phyloP scores from a whole-genome alignment of 2,329 filamentous ascomycete genomes.

The Microcera coccophila region DNA sequence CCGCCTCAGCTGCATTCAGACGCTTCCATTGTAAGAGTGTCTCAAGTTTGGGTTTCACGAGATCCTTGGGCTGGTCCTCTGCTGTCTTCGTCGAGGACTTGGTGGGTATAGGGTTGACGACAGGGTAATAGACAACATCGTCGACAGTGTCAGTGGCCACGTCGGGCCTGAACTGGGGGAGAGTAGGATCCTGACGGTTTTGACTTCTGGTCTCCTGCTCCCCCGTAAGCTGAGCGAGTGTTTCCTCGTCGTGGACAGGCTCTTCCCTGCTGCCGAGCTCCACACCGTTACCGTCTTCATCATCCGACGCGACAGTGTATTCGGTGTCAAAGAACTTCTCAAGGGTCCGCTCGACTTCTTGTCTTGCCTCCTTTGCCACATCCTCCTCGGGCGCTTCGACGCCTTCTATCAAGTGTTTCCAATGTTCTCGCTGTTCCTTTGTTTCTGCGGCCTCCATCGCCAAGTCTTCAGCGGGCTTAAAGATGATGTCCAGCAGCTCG shows the following conservation, averaged over 20 bases:
- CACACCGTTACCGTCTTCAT: conserved; percentile 30
- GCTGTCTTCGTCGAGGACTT: conserved; percentile 9
- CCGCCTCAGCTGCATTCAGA: conserved; percentile 62
- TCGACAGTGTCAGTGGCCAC: conserved; percentile 26
- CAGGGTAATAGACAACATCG: conserved; percentile 20
- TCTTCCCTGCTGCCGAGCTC: conserved; percentile 30
- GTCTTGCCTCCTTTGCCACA: conserved; percentile 19
- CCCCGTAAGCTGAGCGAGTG: conserved; percentile 12
- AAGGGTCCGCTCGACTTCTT: conserved; percentile 26
- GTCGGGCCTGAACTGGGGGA: conserved; percentile 67
- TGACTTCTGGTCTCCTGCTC: conserved; percentile 2
- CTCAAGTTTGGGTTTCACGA: conserved; percentile 22
- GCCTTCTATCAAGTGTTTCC: conserved; percentile 44
- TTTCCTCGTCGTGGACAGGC: conserved; percentile 21
- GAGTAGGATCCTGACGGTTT: conserved; percentile 53
- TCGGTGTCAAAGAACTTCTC: conserved; percentile 43
- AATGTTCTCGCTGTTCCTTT: conserved; percentile 56
- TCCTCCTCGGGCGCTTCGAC: conserved; percentile 32
- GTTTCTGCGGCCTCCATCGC: conserved; percentile 65
- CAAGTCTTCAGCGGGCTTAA: conserved; percentile 74
- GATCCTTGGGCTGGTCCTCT: not conserved
- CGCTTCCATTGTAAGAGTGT: conserved; percentile 43
- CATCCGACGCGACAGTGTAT: conserved; percentile 38
- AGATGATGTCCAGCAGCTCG: conserved; percentile 82
- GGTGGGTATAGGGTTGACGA: conserved; percentile 8